Base-by-base conservation (phyloP, 1,139 yeast species). In the Yamadazyma dendronema region DNA sequence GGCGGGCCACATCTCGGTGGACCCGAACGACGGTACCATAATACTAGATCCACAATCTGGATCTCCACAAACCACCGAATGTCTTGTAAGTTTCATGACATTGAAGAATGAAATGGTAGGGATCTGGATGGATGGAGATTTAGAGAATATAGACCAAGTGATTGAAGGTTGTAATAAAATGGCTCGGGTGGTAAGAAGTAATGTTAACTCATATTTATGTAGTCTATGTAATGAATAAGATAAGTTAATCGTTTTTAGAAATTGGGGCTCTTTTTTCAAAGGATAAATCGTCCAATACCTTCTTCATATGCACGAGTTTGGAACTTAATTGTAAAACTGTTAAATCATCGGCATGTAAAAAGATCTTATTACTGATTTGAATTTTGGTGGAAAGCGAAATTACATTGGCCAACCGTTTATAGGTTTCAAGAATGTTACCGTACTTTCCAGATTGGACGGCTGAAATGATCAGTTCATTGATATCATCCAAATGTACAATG, bases 101-200 rank as follows among this genome's bases (percentile, higher is more conserved):
- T 72, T 77, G 49, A 61, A 67, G 44, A 67, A 74, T 44, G 80
- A 74, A 48, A 64, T 77, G 39, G 73, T 77, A 22, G 82, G 83
- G 1, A 47, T 79, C 26, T 79, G 83, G 79, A 58, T 74, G 13
- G 79, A 76, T 40, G 72, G 75, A 9, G 48, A 46, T 17, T 53
- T 52, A 3, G 71, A 64, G 13, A 45, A 50, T 2, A 40, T 46
- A 12, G 54, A 52, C n/a, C 40, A 42, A n/a, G 53, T 65, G 35
- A 53, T 75, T 22, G 59, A 59, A n/a, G 60, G 58, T n/a, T 69
- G 80, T 52, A 58, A 65, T 31, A 48, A 48, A 10, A 65, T 70
- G 66, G 65, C 82, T 1, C 60, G 59, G 30, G 47, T 53, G 16
- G 56, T 78, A n/a, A 61, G 82, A 43, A 57, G 64, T 15, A 78